Percentiles rank a stretch among this genome's conserved stretches.
phyloP scores from a whole-genome alignment of 2,329 filamentous ascomycete species.

The Alternaria arborescens region DNA sequence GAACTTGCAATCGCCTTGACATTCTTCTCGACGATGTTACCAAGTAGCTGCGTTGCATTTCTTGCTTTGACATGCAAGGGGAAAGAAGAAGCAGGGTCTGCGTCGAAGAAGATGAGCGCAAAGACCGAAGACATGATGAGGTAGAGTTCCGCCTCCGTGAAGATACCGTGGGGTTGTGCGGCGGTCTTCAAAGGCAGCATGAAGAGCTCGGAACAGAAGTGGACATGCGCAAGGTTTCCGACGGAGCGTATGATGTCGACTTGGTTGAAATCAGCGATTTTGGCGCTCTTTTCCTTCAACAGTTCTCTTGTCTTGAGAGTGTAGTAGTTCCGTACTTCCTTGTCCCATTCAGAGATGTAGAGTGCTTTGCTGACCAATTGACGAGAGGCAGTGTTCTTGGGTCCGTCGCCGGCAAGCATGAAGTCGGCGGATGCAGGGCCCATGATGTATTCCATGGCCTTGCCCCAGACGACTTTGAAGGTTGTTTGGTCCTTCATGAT shows the following conservation, averaged over 20 bases:
- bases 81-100: constrained; percentile 62
- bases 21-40: constrained; percentile 60
- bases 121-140: constrained; percentile 63
- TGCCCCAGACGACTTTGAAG: constrained; percentile 72
- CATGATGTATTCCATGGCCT: constrained; percentile 70
- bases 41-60: constrained; percentile 59
- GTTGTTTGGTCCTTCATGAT: constrained; percentile 68
- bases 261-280: constrained; percentile 68
- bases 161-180: constrained; percentile 60
- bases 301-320: constrained; percentile 68
- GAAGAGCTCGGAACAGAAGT: constrained; percentile 65
- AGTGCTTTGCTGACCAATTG: constrained; percentile 61
- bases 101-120: constrained; percentile 64
- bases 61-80: constrained; percentile 60
- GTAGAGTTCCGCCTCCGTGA: constrained; percentile 64
- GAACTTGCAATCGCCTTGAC: constrained; percentile 56
- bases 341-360: constrained; percentile 68
- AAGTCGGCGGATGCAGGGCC: constrained; percentile 64
- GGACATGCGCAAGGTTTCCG: constrained; percentile 62
- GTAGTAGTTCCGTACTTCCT: constrained; percentile 74
- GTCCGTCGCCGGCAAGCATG: constrained; percentile 58
- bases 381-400: constrained; percentile 43
- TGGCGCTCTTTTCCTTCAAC: constrained; percentile 71
- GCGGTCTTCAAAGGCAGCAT: constrained; percentile 64
- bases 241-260: constrained; percentile 73